These are phyloP conservation scores for Sugiyamaella japonica DNA, from an alignment of 1,139 yeast genomes.

Conservation along the genomic window DNA sequence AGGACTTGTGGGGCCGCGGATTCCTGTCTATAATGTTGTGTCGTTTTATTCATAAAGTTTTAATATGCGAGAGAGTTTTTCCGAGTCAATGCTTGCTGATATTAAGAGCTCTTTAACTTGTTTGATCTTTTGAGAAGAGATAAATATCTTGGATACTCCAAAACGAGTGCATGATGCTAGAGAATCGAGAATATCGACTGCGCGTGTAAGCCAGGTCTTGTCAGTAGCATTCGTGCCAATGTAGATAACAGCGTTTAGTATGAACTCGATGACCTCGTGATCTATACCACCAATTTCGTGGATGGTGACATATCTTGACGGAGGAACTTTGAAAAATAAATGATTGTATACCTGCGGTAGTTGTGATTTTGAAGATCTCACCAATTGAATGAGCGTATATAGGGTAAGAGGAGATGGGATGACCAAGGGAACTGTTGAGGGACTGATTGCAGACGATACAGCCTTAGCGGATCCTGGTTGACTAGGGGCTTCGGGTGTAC, in stretches of 20 bases:
- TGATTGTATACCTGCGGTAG: conserved; percentile 44
- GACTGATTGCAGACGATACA: too few relatives aligned
- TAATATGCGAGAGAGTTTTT: background rate
- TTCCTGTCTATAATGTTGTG: background rate
- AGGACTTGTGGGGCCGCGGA: too few relatives aligned
- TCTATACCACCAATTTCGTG: conserved; percentile 58
- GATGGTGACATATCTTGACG: conserved; percentile 32
- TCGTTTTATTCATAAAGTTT: background rate
- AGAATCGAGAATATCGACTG: conserved; percentile 6
- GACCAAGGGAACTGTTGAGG: background rate
- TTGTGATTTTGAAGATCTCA: conserved; percentile 29
- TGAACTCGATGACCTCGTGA: conserved; percentile 53
- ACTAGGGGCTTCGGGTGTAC: too few relatives aligned
- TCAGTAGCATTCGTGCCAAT: conserved; percentile 3
- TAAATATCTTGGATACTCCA: conserved; percentile 15
- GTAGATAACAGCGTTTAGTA: conserved; percentile 48
- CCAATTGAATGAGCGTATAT: conserved; percentile 27
- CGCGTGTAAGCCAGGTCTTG: conserved; percentile 2
- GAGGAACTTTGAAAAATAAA: conserved; percentile 43
- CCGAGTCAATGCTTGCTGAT: background rate
- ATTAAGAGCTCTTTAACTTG: background rate
- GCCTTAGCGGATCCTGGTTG: too few relatives aligned
- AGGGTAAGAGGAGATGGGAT: conserved; percentile 31
- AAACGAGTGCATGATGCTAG: conserved; percentile 10
- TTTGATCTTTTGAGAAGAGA: conserved; percentile 1